Evolutionary conservation across 495 filamentous ascomycete species (phyloP).

Genomic region (Podospora pseudopauciseta): DNA sequence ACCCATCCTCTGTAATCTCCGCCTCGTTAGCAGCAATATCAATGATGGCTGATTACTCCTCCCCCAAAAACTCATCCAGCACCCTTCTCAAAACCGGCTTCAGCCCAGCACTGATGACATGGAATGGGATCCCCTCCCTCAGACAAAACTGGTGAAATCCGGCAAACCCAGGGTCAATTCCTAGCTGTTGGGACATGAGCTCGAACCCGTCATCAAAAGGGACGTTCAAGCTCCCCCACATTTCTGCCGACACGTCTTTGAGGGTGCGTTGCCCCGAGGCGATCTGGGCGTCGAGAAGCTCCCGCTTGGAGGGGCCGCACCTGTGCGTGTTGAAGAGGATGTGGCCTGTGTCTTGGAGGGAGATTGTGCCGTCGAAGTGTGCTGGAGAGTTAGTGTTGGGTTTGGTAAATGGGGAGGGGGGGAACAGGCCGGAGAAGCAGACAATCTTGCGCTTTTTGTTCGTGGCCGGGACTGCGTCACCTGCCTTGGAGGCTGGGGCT

Average conservation of each 20-base stretch:
- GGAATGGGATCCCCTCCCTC: constrained; percentile 63
- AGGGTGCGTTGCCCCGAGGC: constrained; percentile 64
- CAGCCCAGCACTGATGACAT: constrained; percentile 68
- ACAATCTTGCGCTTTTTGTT: constrained; percentile 49
- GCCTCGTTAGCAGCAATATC: constrained; percentile 73
- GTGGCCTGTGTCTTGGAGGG: constrained; percentile 75
- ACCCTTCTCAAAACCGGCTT: constrained; percentile 63
- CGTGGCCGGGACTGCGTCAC: background rate
- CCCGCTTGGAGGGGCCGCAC: constrained; percentile 55
- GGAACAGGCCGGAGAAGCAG: constrained; percentile 46
- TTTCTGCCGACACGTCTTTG: constrained; percentile 71
- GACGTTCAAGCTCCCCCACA: constrained; percentile 67
- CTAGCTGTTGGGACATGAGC: constrained; percentile 60
- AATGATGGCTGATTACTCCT: constrained; percentile 50
- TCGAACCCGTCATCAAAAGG: constrained; percentile 73
- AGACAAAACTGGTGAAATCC: constrained; percentile 66
- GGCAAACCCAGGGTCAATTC: constrained; percentile 64
- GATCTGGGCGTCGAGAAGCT: constrained; percentile 63
- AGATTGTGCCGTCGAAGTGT: constrained; percentile 79
- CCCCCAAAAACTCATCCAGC: constrained; percentile 62
- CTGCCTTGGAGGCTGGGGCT: constrained; percentile 21
- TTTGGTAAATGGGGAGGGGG: too few species aligned
- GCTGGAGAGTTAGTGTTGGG: background rate
- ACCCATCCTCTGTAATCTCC: constrained; percentile 55
- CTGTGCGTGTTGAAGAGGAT: constrained; percentile 67